Conservation (phyloP, 2,329 filamentous ascomycete species). For the Graphiopsis chlorocephala region DNA sequence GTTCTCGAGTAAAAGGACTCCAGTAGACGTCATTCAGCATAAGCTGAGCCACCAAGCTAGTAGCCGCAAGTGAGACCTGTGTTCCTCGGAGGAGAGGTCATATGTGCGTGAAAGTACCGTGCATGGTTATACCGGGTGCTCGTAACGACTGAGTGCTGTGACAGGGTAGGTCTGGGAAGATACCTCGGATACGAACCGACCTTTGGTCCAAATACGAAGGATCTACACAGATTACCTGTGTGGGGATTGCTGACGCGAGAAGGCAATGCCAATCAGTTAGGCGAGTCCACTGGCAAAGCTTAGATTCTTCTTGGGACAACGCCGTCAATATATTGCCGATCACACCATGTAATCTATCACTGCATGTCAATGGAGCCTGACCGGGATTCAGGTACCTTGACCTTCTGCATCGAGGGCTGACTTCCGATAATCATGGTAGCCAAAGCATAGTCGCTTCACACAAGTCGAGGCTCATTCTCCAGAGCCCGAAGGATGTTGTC, state of each 20-base stretch:
- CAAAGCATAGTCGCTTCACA: background rate
- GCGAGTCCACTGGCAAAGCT: slow-evolving; percentile 9
- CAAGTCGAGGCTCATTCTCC: background rate
- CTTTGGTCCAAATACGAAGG: background rate
- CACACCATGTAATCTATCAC: background rate
- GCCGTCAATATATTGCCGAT: background rate
- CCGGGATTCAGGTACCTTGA: background rate
- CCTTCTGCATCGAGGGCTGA: background rate
- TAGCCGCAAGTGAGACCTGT: background rate
- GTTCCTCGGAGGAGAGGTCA: background rate
- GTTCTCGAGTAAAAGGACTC: background rate
- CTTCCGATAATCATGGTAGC: background rate
- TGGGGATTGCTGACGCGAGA: background rate
- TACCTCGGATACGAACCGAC: background rate
- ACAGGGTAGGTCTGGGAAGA: background rate
- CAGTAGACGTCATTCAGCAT: background rate
- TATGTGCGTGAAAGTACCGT: background rate
- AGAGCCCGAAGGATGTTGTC: background rate
- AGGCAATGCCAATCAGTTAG: background rate
- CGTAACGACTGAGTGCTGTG: background rate
- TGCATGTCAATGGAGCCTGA: background rate
- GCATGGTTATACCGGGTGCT: background rate
- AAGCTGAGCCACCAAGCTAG: background rate
- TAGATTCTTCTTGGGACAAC: background rate
- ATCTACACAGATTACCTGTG: background rate